Percentiles rank a stretch among this genome's conserved stretches.
Evolutionary conservation across 164 flowering plant species (phyloP).

Genomic region (Stephania japonica): DNA sequence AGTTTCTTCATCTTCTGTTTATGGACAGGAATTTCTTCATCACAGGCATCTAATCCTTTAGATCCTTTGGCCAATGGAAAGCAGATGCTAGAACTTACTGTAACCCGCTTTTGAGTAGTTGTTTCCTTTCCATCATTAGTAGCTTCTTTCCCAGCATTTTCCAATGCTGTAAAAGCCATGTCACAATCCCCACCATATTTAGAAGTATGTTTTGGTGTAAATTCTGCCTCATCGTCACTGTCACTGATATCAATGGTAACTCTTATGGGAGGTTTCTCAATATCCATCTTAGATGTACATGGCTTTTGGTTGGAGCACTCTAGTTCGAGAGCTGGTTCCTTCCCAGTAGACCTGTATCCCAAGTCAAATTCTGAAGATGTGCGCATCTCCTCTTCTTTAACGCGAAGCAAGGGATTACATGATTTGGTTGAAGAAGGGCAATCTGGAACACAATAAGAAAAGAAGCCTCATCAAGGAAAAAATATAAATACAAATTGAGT

Average conservation of each 20-base stretch:
- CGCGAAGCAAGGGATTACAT: background rate
- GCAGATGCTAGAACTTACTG: conserved; percentile 10
- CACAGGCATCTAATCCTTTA: conserved; percentile 39
- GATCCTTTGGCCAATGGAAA: conserved; percentile 15
- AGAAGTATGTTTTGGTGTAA: background rate
- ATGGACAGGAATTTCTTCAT: conserved; percentile 38
- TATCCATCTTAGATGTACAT: conserved; percentile 29
- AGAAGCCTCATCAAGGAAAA: too few relatives aligned
- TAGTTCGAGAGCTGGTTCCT: conserved; percentile 27
- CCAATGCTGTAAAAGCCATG: background rate
- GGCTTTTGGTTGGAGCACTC: conserved; percentile 22
- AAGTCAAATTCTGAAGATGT: background rate
- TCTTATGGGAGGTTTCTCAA: conserved; percentile 16
- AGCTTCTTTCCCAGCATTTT: conserved; percentile 8
- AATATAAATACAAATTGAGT: background rate
- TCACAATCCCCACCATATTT: background rate
- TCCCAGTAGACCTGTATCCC: conserved; percentile 18
- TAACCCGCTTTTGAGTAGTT: conserved; percentile 5
- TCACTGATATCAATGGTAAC: conserved; percentile 35
- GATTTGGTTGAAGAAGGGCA: conserved; percentile 15
- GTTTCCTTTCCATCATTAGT: background rate
- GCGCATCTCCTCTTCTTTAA: conserved; percentile 9
- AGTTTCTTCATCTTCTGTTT: conserved; percentile 24
- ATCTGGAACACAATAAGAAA: conserved; percentile 18
- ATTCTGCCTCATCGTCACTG: conserved; percentile 37